Conservation (phyloP, 2,329 filamentous ascomycete species). For the Nigrospora oryzae region DNA sequence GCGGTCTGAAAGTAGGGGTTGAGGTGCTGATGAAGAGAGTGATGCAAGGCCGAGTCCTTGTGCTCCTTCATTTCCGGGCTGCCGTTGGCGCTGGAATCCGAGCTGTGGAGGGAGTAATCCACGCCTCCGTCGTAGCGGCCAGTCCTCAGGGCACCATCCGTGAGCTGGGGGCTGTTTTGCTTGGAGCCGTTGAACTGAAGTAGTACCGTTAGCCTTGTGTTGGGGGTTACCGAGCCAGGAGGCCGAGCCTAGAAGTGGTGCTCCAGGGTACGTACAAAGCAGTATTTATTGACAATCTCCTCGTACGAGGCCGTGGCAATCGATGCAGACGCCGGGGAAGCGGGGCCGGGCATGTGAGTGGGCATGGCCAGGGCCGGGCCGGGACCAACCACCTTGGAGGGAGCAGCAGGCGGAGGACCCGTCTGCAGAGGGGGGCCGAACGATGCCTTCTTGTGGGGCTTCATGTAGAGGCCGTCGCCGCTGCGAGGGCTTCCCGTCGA, state of each 20-base stretch:
- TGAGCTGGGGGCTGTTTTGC: constrained; percentile 41
- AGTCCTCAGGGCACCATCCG: constrained; percentile 35
- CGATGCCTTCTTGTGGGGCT: constrained; percentile 32
- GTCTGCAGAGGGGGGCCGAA: constrained; percentile 9
- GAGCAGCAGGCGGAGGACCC: not conserved
- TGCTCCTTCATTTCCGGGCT: constrained; percentile 27
- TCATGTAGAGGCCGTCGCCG: constrained; percentile 47
- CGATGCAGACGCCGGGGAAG: constrained; percentile 36
- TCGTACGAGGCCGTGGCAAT: constrained; percentile 88
- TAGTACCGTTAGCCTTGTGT: constrained; percentile 6
- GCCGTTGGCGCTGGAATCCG: constrained; percentile 24
- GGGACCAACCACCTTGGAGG: constrained; percentile 7
- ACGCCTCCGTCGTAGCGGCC: constrained; percentile 34
- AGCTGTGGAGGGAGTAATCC: constrained; percentile 26
- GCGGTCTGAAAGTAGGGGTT: constrained; percentile 26
- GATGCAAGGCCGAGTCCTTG: constrained; percentile 29
- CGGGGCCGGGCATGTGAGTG: not conserved
- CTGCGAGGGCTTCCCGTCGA: constrained; percentile 40
- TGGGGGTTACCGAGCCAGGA: constrained; percentile 12
- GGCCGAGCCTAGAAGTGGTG: constrained; percentile 4
- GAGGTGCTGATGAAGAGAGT: constrained; percentile 28
- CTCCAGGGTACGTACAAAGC: constrained; percentile 79
- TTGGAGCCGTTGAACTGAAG: constrained; percentile 52
- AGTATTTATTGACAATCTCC: constrained; percentile 97
- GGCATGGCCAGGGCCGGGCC: not conserved